Conservation (phyloP, 1,284 basidiomycete genomes). For the Cerrena zonata region DNA sequence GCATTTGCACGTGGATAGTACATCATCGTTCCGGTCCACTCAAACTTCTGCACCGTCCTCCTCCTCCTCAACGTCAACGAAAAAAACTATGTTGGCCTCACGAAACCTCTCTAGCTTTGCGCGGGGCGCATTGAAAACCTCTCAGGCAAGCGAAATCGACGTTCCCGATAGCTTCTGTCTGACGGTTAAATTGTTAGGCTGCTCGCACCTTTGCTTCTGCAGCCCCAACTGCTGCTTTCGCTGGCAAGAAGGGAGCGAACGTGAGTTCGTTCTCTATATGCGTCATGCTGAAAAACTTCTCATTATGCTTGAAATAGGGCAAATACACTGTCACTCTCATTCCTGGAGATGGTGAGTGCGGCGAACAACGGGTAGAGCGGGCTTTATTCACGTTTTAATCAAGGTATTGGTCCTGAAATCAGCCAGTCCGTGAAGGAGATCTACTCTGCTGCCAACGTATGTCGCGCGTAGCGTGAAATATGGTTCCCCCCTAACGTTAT, state of each 20-base stretch:
- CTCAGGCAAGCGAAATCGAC: conserved; percentile 35
- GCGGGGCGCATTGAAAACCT: conserved; percentile 41
- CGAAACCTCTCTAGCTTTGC: conserved; percentile 50
- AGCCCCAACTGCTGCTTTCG: conserved; percentile 78
- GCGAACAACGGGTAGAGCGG: conserved; percentile 3
- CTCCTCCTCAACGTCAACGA: conserved; percentile 22
- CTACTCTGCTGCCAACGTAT: conserved; percentile 80
- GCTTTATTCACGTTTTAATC: conserved; percentile 9
- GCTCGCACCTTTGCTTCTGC: conserved; percentile 63
- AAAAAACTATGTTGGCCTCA: conserved; percentile 48
- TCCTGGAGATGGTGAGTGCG: conserved; percentile 76
- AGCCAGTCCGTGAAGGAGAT: conserved; percentile 93
- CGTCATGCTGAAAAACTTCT: background rate
- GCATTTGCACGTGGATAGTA: conserved; percentile 21
- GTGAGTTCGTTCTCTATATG: conserved; percentile 42
- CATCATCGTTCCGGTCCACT: conserved; percentile 21
- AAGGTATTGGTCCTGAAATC: conserved; percentile 98
- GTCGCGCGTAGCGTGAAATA: background rate
- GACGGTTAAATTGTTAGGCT: conserved; percentile 31
- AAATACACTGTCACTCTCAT: conserved; percentile 93
- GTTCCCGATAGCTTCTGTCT: background rate
- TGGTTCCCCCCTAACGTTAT: conserved; percentile 2
- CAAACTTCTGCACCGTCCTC: conserved; percentile 14
- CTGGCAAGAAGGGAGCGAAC: conserved; percentile 80
- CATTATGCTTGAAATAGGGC: conserved; percentile 57